Conservation (phyloP, 2,329 filamentous ascomycete species). For the Arachnopeziza araneosa region DNA sequence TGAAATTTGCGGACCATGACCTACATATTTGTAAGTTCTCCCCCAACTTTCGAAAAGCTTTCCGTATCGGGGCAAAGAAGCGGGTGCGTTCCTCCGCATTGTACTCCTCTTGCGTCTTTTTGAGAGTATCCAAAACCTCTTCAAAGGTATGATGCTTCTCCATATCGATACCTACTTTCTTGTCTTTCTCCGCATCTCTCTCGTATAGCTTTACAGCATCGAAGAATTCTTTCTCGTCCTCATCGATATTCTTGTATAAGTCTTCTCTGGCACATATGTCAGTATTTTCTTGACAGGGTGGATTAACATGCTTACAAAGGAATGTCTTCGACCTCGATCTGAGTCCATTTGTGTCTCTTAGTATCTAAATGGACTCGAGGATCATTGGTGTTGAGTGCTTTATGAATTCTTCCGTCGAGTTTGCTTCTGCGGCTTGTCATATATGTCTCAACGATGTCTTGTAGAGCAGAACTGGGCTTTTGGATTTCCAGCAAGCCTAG, state of each 20-base stretch:
- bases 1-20: neutral
- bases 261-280: neutral
- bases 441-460: neutral
- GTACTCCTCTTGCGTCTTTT: neutral
- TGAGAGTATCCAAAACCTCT: neutral
- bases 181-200: neutral
- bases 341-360: neutral
- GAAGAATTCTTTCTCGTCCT: constrained; percentile 26
- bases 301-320: neutral
- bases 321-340: neutral
- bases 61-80: neutral
- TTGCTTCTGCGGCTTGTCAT: neutral
- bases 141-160: neutral
- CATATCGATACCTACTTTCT: neutral
- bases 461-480: neutral
- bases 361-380: neutral
- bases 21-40: neutral
- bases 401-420: neutral
- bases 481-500: neutral
- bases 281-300: neutral
- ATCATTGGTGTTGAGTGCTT: neutral
- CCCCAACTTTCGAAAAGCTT: neutral
- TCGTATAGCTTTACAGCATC: neutral
- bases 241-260: neutral
- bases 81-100: neutral